Percentiles rank a stretch among this genome's conserved stretches.
Evolutionary conservation across 306 rosid species (phyloP).

Genomic region (Vicia faba): DNA sequence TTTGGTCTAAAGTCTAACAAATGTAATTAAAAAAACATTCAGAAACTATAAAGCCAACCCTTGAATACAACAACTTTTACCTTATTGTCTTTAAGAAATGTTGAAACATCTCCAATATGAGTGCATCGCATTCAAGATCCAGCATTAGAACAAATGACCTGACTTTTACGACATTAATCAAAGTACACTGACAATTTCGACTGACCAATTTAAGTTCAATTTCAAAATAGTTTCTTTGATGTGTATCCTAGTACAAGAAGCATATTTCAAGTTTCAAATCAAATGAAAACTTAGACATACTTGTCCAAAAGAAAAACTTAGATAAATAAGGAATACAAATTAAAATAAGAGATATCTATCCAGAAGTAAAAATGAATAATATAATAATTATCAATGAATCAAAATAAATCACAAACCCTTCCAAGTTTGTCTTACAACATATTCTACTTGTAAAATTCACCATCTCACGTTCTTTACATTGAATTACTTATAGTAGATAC

Average conservation of each 20-base stretch:
- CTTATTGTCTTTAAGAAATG: constrained; percentile 78
- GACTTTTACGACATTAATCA: constrained; percentile 90
- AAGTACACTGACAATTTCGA: too few species aligned
- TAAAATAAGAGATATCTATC: background rate
- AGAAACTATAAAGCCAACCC: constrained; percentile 28
- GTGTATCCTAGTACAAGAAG: too few species aligned
- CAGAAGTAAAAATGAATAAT: constrained; percentile 1
- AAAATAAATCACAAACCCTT: constrained; percentile 2
- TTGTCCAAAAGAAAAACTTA: too few species aligned
- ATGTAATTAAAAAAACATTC: background rate
- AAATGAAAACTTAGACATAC: too few species aligned
- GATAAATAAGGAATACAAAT: too few species aligned
- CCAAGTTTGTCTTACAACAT: background rate
- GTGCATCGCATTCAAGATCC: constrained; percentile 87
- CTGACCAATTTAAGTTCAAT: too few species aligned
- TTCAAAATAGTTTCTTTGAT: too few species aligned
- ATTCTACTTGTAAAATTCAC: constrained; percentile 5
- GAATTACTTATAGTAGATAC: constrained; percentile 14
- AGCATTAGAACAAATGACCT: constrained; percentile 92
- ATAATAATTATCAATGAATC: background rate
- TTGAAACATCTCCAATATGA: constrained; percentile 90
- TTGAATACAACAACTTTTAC: constrained; percentile 43
- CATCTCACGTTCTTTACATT: background rate
- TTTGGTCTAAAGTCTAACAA: background rate
- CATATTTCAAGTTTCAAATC: too few species aligned